phyloP scores from a whole-genome alignment of 2,329 filamentous ascomycete genomes.

The Sclerotinia spermophila region DNA sequence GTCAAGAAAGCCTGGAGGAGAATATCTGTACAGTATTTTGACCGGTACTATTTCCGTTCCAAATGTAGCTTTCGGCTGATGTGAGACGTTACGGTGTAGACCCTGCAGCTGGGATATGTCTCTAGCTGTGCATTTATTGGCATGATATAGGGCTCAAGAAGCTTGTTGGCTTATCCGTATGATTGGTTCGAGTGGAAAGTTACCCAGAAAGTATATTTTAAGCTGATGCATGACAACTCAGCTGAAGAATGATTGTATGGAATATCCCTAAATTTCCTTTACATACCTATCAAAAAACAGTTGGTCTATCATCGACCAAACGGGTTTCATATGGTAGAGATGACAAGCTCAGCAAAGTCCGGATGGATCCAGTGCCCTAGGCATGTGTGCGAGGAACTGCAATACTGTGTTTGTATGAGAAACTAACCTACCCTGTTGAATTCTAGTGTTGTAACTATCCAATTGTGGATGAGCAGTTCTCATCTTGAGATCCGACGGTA shows the following conservation, averaged over 20 bases:
- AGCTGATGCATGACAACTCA: constrained; percentile 12
- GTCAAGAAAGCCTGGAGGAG: neutral
- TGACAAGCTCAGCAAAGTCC: neutral
- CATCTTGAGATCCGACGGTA: neutral
- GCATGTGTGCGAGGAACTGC: neutral
- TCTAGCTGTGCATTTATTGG: neutral
- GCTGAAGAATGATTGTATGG: neutral
- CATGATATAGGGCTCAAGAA: constrained; percentile 5
- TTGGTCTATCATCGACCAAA: neutral
- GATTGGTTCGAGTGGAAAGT: neutral
- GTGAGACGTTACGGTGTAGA: constrained; percentile 10
- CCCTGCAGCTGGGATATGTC: constrained; percentile 5
- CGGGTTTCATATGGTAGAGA: neutral
- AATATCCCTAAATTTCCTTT: too few relatives aligned
- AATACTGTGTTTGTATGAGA: neutral
- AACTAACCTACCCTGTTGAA: neutral
- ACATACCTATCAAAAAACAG: neutral
- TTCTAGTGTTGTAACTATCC: neutral
- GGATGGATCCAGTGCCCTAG: neutral
- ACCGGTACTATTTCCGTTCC: neutral
- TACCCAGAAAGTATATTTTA: neutral
- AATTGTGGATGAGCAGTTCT: neutral
- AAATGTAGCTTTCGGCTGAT: neutral
- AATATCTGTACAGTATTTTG: neutral
- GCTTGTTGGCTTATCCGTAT: neutral